phyloP scores from a whole-genome alignment of 108 stramenopile species.

The Cyclotella baltica region DNA sequence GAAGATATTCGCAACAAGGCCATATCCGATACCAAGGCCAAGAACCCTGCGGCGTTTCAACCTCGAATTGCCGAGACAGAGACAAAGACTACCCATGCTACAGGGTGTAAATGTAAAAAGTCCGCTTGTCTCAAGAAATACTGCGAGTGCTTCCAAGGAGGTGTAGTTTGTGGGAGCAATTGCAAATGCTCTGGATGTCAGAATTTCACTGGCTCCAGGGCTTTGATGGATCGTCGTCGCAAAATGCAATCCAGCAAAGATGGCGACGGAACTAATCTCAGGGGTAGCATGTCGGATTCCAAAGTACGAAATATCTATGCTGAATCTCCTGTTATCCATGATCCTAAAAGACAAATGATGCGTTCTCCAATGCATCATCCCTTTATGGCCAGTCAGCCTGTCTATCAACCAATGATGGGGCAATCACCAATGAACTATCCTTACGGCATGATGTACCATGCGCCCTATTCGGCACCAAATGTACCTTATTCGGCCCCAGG shows the following conservation, averaged over 20 bases:
- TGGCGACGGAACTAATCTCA: slow-evolving; percentile 63
- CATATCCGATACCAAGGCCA: slow-evolving; percentile 85
- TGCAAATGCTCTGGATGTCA: slow-evolving; percentile 95
- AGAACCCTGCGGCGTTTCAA: slow-evolving; percentile 88
- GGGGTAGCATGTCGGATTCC: slow-evolving; percentile 54
- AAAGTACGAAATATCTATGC: slow-evolving; percentile 14
- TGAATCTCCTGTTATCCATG: slow-evolving; percentile 30
- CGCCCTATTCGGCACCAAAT: slow-evolving; percentile 24
- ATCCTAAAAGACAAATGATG: slow-evolving; percentile 35
- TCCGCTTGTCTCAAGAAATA: slow-evolving; percentile 97
- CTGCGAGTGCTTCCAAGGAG: slow-evolving; percentile 98
- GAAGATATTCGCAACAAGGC: slow-evolving; percentile 87
- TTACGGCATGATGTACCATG: slow-evolving; percentile 52
- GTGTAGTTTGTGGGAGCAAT: slow-evolving; percentile 89
- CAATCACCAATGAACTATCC: slow-evolving; percentile 46
- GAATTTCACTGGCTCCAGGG: slow-evolving; percentile 85
- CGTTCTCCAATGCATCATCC: slow-evolving; percentile 27
- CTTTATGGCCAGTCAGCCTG: slow-evolving; percentile 25
- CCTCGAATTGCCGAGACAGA: slow-evolving; percentile 52
- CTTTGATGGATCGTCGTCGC: slow-evolving; percentile 78
- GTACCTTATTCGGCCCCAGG: slow-evolving; percentile 18
- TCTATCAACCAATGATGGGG: slow-evolving; percentile 20
- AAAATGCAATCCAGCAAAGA: slow-evolving; percentile 83
- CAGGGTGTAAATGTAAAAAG: slow-evolving; percentile 95
- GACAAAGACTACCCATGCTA: slow-evolving; percentile 67